Base-by-base conservation (phyloP, 2,329 filamentous ascomycete species). In the Colletotrichum shisoi region DNA sequence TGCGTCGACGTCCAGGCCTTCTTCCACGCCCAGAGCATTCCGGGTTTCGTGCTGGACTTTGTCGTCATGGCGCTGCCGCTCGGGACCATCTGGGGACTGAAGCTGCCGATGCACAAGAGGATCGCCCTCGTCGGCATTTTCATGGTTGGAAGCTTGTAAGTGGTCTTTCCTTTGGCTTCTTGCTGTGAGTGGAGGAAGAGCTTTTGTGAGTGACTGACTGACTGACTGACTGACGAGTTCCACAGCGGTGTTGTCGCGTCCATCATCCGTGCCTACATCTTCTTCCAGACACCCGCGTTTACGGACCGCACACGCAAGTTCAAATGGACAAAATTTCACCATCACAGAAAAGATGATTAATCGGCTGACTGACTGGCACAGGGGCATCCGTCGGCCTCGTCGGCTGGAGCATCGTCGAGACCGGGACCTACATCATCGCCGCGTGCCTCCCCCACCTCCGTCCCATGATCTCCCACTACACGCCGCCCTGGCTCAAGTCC, bases 1-100 rank as follows among this genome's bases (percentile, higher is more conserved):
- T 82, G 80, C 46, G 73, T 82, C 45, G 69, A 76, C 12, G 62
- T 71, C 15, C 71, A 73, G 42, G 37, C 44, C 2, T 76, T 76
- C 58, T 77, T 73, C 40, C 72, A 74, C 42, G 71, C 67, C 24
- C 71, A 72, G 62, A 68, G 68, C 34, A 67, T 68, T 37, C 65
- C 65, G 17, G 65, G 71, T 1, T 66, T 74, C 46, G 40, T 75
- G 3, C 68, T 74, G 13, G 74, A 75, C 46, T 44, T 73, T 7
- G 42, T 72, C 49, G 71, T 75, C 68, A 73, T 75, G 62, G 68
- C 60, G 0, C 57, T 75, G 57, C 74, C 74, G 4, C 34, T 74
- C 34, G 57, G 57, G 27, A 75, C 72, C 44, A 72, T 75, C 21
- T 75, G 74, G 73, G 44, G 67, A 4, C 62, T 75, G 15, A 71